Percentiles rank a stretch among this genome's conserved stretches.
Evolutionary conservation across 495 filamentous ascomycete species (phyloP).

Genomic region (Pyrenula massariospora): DNA sequence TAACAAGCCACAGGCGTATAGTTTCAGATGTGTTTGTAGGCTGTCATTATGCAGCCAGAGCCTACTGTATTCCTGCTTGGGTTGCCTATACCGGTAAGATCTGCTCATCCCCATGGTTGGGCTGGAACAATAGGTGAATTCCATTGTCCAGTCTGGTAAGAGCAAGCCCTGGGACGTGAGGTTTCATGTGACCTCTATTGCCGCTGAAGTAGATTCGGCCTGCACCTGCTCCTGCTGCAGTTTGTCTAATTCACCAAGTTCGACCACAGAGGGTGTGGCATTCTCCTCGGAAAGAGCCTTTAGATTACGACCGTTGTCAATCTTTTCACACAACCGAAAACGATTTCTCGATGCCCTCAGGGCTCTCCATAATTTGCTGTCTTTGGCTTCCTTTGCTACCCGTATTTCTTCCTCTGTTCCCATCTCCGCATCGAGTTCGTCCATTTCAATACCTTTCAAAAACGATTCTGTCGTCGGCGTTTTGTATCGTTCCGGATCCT

Average conservation of each 20-base stretch:
- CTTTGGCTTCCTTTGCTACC: constrained; percentile 51
- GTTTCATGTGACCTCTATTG: too few relatives aligned
- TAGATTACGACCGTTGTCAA: constrained; percentile 67
- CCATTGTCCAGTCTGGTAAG: too few relatives aligned
- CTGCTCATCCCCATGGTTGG: too few relatives aligned
- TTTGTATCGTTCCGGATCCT: constrained; percentile 36
- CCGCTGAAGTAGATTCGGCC: too few relatives aligned
- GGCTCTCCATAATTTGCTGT: constrained; percentile 81
- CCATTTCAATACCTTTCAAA: constrained; percentile 49
- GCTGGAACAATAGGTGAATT: too few relatives aligned
- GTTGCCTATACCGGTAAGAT: too few relatives aligned
- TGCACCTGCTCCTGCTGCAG: background rate
- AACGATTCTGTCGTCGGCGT: constrained; percentile 45
- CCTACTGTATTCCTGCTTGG: background rate
- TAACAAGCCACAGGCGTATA: background rate
- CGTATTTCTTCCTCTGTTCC: constrained; percentile 62
- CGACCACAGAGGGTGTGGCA: background rate
- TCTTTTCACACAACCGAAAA: constrained; percentile 69
- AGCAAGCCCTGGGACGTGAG: too few relatives aligned
- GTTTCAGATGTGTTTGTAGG: background rate
- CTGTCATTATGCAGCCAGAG: background rate
- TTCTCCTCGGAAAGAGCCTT: constrained; percentile 33
- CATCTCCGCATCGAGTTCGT: constrained; percentile 76
- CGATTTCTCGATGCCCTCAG: constrained; percentile 62
- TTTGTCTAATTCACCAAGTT: background rate